Percentiles rank a stretch among this genome's conserved stretches.
phyloP scores from a whole-genome alignment of 1,284 basidiomycete species.

The Malassezia furfur region DNA sequence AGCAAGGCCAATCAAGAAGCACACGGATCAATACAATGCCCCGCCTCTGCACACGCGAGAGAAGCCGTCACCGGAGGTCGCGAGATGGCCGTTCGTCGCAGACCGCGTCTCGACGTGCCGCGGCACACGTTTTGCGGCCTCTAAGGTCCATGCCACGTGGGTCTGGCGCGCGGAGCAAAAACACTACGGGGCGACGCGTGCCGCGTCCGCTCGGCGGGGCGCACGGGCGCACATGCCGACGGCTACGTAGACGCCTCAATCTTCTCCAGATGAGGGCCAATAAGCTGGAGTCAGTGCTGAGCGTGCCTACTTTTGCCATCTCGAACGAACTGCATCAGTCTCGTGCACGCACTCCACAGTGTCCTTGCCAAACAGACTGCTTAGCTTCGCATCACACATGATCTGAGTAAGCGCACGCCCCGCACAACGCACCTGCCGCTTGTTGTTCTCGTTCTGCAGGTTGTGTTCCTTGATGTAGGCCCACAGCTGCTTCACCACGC shows the following conservation, averaged over 20 bases:
- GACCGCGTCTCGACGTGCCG: too few species aligned
- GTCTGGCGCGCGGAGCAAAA: too few species aligned
- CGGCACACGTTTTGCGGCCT: too few species aligned
- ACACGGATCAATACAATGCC: too few species aligned
- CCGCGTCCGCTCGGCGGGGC: too few species aligned
- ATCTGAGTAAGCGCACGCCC: slow-evolving; percentile 52
- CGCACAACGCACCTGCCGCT: slow-evolving; percentile 49
- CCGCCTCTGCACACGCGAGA: too few species aligned
- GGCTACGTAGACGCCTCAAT: slow-evolving; percentile 13
- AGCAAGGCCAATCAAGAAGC: too few species aligned
- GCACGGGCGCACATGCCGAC: too few species aligned
- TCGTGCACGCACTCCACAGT: slow-evolving; percentile 55
- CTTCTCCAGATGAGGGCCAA: slow-evolving; percentile 40
- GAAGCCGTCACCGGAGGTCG: too few species aligned
- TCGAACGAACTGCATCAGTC: slow-evolving; percentile 37
- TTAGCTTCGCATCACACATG: slow-evolving; percentile 63
- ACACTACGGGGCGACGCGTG: too few species aligned
- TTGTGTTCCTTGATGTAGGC: slow-evolving; percentile 67
- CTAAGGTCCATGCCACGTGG: too few species aligned
- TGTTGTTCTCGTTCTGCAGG: slow-evolving; percentile 70
- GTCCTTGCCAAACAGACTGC: slow-evolving; percentile 63
- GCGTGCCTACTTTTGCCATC: slow-evolving; percentile 37
- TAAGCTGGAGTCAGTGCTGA: slow-evolving; percentile 22
- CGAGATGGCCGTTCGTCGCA: too few species aligned
- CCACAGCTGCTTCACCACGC: slow-evolving; percentile 78